Evolutionary conservation across 257 asterid species (phyloP).

Genomic region (Nyctanthes arbortristis): DNA sequence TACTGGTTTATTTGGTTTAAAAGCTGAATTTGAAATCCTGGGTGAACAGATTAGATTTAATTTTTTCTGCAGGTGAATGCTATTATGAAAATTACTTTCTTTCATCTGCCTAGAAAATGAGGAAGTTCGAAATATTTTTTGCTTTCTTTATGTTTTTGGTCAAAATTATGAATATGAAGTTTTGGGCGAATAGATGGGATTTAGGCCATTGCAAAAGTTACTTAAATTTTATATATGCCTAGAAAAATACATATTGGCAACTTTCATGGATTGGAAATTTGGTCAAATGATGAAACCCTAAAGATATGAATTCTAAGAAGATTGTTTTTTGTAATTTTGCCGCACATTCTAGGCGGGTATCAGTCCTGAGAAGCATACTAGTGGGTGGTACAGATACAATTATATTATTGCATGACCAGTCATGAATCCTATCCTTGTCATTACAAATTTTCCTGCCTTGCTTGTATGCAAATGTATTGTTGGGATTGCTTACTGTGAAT

Average conservation of each 20-base stretch:
- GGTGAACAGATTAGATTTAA: not conserved
- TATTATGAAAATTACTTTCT: not conserved
- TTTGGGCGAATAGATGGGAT: no score
- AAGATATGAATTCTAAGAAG: not conserved
- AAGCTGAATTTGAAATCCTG: not conserved
- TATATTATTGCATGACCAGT: not conserved
- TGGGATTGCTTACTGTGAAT: not conserved
- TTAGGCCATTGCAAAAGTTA: no score
- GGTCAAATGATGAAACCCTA: constrained; percentile 2
- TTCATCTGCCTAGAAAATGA: not conserved
- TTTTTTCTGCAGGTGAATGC: not conserved
- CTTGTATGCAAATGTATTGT: constrained; percentile 5
- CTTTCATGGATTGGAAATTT: no score
- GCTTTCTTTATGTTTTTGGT: not conserved
- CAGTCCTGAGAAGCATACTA: not conserved
- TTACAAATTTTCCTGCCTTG: not conserved
- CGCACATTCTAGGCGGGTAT: not conserved
- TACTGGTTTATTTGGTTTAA: not conserved
- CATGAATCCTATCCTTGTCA: not conserved
- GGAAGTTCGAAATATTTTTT: not conserved
- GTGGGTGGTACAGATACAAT: not conserved
- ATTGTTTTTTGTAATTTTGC: not conserved
- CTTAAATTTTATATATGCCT: no score
- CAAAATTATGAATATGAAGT: no score
- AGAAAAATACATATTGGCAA: no score